These are phyloP conservation scores for Bertia moriformis DNA, from an alignment of 2,329 filamentous ascomycete genomes.

Conservation along the genomic window DNA sequence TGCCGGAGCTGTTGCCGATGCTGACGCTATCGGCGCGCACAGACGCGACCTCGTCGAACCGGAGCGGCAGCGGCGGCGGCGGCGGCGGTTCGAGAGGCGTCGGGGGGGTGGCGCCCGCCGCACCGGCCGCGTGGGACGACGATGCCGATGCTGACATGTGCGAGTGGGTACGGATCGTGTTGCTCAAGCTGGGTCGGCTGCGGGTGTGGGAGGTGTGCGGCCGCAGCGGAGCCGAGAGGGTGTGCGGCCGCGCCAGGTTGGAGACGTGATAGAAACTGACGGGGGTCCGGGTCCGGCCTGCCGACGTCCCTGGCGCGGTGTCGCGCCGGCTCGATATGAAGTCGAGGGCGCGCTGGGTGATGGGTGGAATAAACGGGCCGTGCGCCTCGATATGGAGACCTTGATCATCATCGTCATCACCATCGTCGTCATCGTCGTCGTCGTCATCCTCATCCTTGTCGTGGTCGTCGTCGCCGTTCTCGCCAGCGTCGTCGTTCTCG, in stretches of 20 bases:
- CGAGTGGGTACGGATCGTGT: constrained; percentile 32
- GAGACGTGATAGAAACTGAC: constrained; percentile 15
- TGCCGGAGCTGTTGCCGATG: not conserved
- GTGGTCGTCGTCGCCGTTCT: constrained; percentile 17
- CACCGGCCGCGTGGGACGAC: constrained; percentile 6
- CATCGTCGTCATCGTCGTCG: constrained; percentile 7
- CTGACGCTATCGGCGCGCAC: constrained; percentile 3
- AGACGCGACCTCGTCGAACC: constrained; percentile 13
- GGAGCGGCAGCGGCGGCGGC: constrained; percentile 11
- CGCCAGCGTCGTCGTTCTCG: constrained; percentile 23
- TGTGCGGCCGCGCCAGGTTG: constrained; percentile 7
- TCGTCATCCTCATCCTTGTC: constrained; percentile 8
- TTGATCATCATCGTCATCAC: not conserved
- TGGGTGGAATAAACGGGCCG: constrained; percentile 21
- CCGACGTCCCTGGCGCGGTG: constrained; percentile 4
- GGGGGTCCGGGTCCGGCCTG: no score
- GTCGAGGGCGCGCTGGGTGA: constrained; percentile 31
- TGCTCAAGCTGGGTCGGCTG: constrained; percentile 24
- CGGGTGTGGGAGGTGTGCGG: constrained; percentile 40
- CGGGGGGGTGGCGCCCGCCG: no score
- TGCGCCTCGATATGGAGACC: not conserved
- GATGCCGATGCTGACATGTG: no score
- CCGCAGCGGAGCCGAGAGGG: constrained; percentile 15
- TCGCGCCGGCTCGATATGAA: constrained; percentile 31
- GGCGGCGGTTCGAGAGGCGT: constrained; percentile 8